phyloP scores from a whole-genome alignment of 1,284 basidiomycete species.

The Lentinula novae-zelandiae region DNA sequence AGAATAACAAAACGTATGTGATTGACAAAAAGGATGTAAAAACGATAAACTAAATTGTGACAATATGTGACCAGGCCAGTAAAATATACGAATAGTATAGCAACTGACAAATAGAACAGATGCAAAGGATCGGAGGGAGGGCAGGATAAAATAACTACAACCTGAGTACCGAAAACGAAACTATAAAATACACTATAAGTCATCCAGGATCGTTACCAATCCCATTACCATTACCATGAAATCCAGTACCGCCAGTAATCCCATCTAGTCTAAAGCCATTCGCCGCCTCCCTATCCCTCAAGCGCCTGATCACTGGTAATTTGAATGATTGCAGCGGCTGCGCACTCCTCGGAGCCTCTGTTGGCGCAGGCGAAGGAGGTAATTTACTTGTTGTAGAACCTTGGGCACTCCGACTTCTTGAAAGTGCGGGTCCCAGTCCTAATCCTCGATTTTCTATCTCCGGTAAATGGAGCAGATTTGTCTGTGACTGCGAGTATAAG shows the following conservation, averaged over 20 bases:
- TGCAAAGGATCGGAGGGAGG: not conserved
- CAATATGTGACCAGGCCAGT: not conserved
- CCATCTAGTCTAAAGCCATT: not conserved
- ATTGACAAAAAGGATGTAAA: conserved; percentile 5
- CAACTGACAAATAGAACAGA: conserved; percentile 6
- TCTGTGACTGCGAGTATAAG: conserved; percentile 7
- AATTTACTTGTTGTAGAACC: conserved; percentile 40
- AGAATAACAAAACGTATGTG: not conserved
- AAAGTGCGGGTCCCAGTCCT: conserved; percentile 44
- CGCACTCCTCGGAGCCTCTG: conserved; percentile 39
- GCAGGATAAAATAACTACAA: not conserved
- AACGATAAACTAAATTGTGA: not conserved
- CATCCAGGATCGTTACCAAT: conserved; percentile 13
- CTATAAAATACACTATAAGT: not conserved
- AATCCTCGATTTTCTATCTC: conserved; percentile 20
- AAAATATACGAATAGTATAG: conserved; percentile 5
- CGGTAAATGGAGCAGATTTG: not conserved
- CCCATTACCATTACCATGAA: not conserved
- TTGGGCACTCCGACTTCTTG: conserved; percentile 58
- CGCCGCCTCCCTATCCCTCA: conserved; percentile 11
- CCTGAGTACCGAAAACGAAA: not conserved
- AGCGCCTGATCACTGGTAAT: conserved; percentile 12
- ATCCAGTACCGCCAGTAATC: not conserved
- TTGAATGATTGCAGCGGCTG: conserved; percentile 14
- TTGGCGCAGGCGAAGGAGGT: conserved; percentile 25